A percentile compares a stretch with the other conserved stretches of the same genome.
phyloP scores from a whole-genome alignment of 2,329 filamentous ascomycete species.

The Nigrospora osmanthi region DNA sequence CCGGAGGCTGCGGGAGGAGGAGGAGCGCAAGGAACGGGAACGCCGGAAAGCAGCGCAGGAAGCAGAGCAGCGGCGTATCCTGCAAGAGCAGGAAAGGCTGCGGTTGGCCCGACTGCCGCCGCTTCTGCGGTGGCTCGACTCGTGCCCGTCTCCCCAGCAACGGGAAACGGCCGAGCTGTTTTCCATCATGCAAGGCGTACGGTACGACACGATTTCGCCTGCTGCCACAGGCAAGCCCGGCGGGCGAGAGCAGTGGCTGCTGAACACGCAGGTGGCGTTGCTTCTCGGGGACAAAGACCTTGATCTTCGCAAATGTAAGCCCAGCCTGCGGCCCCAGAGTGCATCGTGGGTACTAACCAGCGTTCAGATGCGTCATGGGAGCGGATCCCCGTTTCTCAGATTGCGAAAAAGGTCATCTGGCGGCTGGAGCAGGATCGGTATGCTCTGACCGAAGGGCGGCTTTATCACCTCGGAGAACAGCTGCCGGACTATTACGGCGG shows the following conservation, averaged over 20 bases:
- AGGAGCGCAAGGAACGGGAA: slow-evolving; percentile 42
- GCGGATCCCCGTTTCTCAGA: slow-evolving; percentile 39
- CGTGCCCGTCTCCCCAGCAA: slow-evolving; percentile 41
- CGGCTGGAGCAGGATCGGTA: slow-evolving; percentile 49
- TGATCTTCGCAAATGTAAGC: slow-evolving; percentile 50
- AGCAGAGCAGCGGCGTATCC: slow-evolving; percentile 41
- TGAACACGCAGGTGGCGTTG: slow-evolving; percentile 57
- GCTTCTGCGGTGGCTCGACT: slow-evolving; percentile 53
- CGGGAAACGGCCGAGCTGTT: slow-evolving; percentile 45
- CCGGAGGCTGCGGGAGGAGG: slow-evolving; percentile 41
- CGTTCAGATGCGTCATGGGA: slow-evolving; percentile 50
- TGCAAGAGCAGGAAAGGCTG: slow-evolving; percentile 45
- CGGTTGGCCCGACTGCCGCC: slow-evolving; percentile 51
- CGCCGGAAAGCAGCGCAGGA: slow-evolving; percentile 36
- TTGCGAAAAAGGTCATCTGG: slow-evolving; percentile 55
- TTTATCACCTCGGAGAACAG: slow-evolving; percentile 45
- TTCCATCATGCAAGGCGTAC: slow-evolving; percentile 48
- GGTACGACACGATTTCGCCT: slow-evolving; percentile 55
- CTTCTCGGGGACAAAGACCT: slow-evolving; percentile 59
- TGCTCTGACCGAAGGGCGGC: slow-evolving; percentile 39
- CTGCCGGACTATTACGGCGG: slow-evolving; percentile 43
- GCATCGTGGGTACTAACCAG: not conserved
- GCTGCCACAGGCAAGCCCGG: slow-evolving; percentile 42
- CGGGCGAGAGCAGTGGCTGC: slow-evolving; percentile 58
- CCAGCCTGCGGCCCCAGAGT: not conserved